phyloP scores from a whole-genome alignment of 176 grass and related monocot species.

The Avena insularis region DNA sequence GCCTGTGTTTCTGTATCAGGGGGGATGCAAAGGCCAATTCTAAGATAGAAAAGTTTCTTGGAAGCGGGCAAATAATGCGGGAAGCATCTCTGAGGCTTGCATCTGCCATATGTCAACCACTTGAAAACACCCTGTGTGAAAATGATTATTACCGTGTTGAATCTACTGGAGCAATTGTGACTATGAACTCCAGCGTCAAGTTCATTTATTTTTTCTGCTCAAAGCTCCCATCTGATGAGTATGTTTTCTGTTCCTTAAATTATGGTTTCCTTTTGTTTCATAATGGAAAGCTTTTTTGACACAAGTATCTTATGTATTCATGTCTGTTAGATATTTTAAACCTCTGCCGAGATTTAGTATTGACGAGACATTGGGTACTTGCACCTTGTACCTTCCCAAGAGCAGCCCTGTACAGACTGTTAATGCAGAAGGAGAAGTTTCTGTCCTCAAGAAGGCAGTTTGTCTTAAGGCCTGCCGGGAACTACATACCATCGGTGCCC shows the following conservation, averaged over 20 bases:
- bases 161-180: conserved; percentile 78
- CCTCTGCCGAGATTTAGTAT: conserved; percentile 68
- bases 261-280: conserved; percentile 38
- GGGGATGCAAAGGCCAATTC: conserved; percentile 50
- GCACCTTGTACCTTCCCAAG: conserved; percentile 69
- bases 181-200: conserved; percentile 62
- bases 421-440: conserved; percentile 40
- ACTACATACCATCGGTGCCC: conserved; percentile 65
- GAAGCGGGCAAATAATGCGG: conserved; percentile 71
- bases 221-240: conserved; percentile 80
- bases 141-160: conserved; percentile 60
- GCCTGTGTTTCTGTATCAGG: conserved; percentile 47
- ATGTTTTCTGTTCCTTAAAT: conserved; percentile 39
- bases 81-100: conserved; percentile 67
- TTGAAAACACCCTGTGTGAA: conserved; percentile 48
- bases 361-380: conserved; percentile 50
- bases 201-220: conserved; percentile 82
- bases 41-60: conserved; percentile 55
- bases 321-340: conserved; percentile 65
- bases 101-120: conserved; percentile 50
- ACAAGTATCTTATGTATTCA: conserved; percentile 22
- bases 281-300: conserved; percentile 2
- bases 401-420: conserved; percentile 66
- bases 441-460: conserved; percentile 56
- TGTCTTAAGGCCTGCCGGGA: conserved; percentile 79